Base-by-base conservation (phyloP, 352 stramenopile genomes). In the Poterioochromonas sp. region DNA sequence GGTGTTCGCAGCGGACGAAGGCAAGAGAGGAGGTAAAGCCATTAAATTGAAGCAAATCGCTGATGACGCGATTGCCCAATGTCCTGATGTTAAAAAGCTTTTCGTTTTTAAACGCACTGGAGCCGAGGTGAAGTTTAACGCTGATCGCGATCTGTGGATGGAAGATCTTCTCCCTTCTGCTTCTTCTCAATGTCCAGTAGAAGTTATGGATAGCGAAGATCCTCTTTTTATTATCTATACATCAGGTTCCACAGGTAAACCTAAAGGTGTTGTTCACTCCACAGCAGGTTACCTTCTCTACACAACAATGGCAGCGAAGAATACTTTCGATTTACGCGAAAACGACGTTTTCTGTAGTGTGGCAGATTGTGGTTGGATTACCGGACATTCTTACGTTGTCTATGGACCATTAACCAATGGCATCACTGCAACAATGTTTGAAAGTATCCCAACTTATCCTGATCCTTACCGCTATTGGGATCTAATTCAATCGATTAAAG, bases 351-450 rank as follows among this genome's bases (percentile, higher is more conserved):
- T 88, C 80, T 94, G 89, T 84, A 86, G n/a, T 26, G 5, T 39
- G 8, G 62, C 35, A 26, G 90, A 94, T 81, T 91, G 93, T 83
- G 91, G 91, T 12, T 96, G 91, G 91, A 87, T 90, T 22, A 88
- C 94, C 20, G 90, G 90, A 8, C 90, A 95, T 83, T 88, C 85
- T 0, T 93, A 92, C 81, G 89, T 90, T 74, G 87, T 94, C 0
- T 96, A 96, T 80, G 91, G 87, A 32, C 90, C 91, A 22, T 82
- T 96, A 1, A 74, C 95, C 0, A 83, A 91, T 73, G 91, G 90
- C 37, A 92, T 87, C 78, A 92, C 88, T n/a, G 91, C 88, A 5
- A 80, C 95, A 77, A 76, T 95, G 63, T 96, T 92, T 62, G 91
- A 94, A 79, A 90, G 90, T 20, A 95, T 94, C 49, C 91, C 91